Evolutionary conservation across 495 filamentous ascomycete species (phyloP).

Genomic region (Hapsidospora chrysogenum): DNA sequence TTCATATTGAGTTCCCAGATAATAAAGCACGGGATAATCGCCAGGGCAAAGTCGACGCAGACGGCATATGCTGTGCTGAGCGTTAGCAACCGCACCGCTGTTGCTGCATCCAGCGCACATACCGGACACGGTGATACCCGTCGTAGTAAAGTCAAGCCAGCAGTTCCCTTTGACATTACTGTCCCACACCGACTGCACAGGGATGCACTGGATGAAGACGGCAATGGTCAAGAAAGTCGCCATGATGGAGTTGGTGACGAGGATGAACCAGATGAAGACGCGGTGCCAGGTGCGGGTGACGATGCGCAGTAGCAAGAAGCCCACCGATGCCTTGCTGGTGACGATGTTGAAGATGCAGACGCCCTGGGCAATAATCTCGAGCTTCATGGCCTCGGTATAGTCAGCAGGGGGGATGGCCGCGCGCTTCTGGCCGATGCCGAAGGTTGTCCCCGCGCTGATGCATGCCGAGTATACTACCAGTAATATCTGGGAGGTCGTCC

Average conservation of each 20-base stretch:
- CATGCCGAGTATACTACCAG: slow-evolving; percentile 5
- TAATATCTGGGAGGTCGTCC: slow-evolving; percentile 2
- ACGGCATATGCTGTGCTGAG: slow-evolving; percentile 22
- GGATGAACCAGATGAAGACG: slow-evolving; percentile 13
- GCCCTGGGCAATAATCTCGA: slow-evolving; percentile 6
- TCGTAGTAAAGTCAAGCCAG: slow-evolving; percentile 13
- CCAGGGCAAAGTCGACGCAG: slow-evolving; percentile 18
- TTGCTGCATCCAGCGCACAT: no score
- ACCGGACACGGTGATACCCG: slow-evolving; percentile 16
- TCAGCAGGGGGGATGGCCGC: slow-evolving; percentile 1
- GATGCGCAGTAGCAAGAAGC: slow-evolving; percentile 15
- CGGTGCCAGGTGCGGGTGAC: slow-evolving; percentile 10
- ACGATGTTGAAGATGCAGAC: slow-evolving; percentile 8
- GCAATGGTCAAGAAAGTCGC: slow-evolving; percentile 9
- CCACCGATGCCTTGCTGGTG: slow-evolving; percentile 19
- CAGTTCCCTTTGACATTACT: slow-evolving; percentile 8
- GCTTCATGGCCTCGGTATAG: slow-evolving; percentile 4
- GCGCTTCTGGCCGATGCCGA: slow-evolving; percentile 7
- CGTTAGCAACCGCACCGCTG: no score
- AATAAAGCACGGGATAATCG: slow-evolving; percentile 13
- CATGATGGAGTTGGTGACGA: slow-evolving; percentile 14
- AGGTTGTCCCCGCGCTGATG: slow-evolving; percentile 5
- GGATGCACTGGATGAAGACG: slow-evolving; percentile 16
- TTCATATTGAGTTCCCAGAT: slow-evolving; percentile 11
- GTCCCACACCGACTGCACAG: slow-evolving; percentile 11